Evolutionary conservation across 139 green algal species (phyloP).

Genomic region (Nannochloris sp.): DNA sequence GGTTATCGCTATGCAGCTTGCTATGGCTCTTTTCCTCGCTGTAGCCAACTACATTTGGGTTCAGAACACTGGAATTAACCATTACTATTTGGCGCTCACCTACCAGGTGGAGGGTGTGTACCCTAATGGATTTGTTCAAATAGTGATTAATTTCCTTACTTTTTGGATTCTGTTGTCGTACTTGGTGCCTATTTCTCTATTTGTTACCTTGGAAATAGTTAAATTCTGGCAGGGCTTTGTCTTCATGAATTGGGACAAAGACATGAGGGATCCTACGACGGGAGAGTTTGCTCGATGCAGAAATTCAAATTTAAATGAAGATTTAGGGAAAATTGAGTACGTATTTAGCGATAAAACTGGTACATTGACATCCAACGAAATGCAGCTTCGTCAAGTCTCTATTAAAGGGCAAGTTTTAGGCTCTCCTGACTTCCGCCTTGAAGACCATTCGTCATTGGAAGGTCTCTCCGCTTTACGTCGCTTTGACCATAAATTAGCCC

Average conservation of each 20-base stretch:
- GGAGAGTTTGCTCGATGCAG: constrained; percentile 64
- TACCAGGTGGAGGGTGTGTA: constrained; percentile 30
- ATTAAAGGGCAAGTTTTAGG: constrained; percentile 43
- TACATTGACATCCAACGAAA: constrained; percentile 86
- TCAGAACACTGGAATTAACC: constrained; percentile 21
- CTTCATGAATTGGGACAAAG: constrained; percentile 70
- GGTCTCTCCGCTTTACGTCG: constrained; percentile 18
- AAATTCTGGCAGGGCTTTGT: constrained; percentile 77
- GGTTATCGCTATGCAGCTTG: constrained; percentile 49
- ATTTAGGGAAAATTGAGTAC: constrained; percentile 89
- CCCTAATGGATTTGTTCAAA: constrained; percentile 24
- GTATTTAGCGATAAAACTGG: constrained; percentile 96
- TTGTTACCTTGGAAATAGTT: constrained; percentile 94
- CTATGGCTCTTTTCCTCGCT: constrained; percentile 39
- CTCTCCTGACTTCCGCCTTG: constrained; percentile 25
- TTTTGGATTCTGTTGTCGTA: constrained; percentile 83
- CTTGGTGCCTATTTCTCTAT: constrained; percentile 97
- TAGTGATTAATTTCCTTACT: constrained; percentile 66
- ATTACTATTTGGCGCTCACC: constrained; percentile 33
- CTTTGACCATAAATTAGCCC: constrained; percentile 40
- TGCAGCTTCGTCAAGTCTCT: constrained; percentile 57
- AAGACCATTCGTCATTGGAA: constrained; percentile 25
- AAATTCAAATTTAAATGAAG: constrained; percentile 96
- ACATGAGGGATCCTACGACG: constrained; percentile 68
- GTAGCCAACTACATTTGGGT: constrained; percentile 41